Evolutionary conservation across 169 alveolate genomes (phyloP).

Genomic region (Cryptosporidium bovis): DNA sequence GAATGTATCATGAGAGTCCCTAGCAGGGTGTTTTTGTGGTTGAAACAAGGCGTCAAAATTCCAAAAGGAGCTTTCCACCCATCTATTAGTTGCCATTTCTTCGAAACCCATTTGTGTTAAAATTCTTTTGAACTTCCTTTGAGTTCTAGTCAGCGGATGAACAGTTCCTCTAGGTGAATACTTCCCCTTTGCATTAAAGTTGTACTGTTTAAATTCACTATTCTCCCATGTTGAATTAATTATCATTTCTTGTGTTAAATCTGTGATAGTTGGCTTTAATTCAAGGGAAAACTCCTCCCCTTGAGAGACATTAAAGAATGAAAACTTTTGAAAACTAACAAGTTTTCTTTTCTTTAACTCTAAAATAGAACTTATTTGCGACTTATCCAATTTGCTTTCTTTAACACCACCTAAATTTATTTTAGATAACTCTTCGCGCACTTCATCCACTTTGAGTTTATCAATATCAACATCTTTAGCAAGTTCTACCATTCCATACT

Average conservation of each 20-base stretch:
- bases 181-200: slow-evolving; percentile 87
- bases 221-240: slow-evolving; percentile 86
- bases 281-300: slow-evolving; percentile 75
- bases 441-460: slow-evolving; percentile 12
- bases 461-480: not conserved
- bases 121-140: slow-evolving; percentile 87
- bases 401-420: slow-evolving; percentile 26
- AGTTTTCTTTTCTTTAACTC: slow-evolving; percentile 82
- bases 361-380: slow-evolving; percentile 23
- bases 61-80: slow-evolving; percentile 99
- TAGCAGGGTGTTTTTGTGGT: slow-evolving; percentile 99
- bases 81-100: slow-evolving; percentile 98
- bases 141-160: slow-evolving; percentile 91
- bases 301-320: slow-evolving; percentile 73
- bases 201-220: slow-evolving; percentile 85
- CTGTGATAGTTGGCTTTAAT: slow-evolving; percentile 80
- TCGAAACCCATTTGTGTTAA: slow-evolving; percentile 93
- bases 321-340: slow-evolving; percentile 64
- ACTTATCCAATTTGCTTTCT: slow-evolving; percentile 18
- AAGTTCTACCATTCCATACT: slow-evolving; percentile 29
- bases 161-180: slow-evolving; percentile 86
- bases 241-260: slow-evolving; percentile 87
- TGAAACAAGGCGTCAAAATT: slow-evolving; percentile 98
- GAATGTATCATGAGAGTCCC: slow-evolving; percentile 99
- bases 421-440: not conserved